These are phyloP conservation scores for Rhizopogon vesiculosus DNA, from an alignment of 768 basidiomycete species.

Conservation along the genomic window DNA sequence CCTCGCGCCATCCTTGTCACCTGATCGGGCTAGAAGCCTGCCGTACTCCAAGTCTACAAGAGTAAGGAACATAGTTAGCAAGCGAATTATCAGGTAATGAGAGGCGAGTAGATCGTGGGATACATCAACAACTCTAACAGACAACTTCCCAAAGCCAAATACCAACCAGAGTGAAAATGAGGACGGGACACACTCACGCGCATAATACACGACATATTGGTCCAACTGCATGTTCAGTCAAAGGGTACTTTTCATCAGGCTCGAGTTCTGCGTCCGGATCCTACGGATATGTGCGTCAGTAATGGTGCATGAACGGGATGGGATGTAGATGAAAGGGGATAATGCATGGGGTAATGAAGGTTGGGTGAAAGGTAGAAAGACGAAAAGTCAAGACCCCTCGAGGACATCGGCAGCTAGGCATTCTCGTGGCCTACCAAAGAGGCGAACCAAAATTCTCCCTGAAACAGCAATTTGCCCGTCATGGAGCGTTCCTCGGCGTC, in stretches of 20 bases:
- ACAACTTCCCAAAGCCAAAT: no score
- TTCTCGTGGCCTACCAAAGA: no score
- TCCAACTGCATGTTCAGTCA: constrained; percentile 72
- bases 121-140: no score
- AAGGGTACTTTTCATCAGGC: constrained; percentile 31
- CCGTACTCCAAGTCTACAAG: constrained; percentile 81
- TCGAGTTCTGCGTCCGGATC: constrained; percentile 57
- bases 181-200: constrained; percentile 51
- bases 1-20: constrained; percentile 55
- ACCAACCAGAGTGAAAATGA: no score
- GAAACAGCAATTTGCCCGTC: no score
- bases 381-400: not conserved
- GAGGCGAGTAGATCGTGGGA: no score
- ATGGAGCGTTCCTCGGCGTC: no score
- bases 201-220: constrained; percentile 84
- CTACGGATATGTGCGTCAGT: constrained; percentile 23
- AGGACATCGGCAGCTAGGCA: no score
- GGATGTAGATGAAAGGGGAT: not conserved
- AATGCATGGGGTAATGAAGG: not conserved
- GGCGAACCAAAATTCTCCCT: no score
- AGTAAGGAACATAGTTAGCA: not conserved
- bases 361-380: not conserved
- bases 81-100: not conserved
- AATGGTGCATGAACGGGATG: not conserved
- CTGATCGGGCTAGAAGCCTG: constrained; percentile 67